phyloP scores from a whole-genome alignment of 306 rosid genomes.

The Datisca glomerata region DNA sequence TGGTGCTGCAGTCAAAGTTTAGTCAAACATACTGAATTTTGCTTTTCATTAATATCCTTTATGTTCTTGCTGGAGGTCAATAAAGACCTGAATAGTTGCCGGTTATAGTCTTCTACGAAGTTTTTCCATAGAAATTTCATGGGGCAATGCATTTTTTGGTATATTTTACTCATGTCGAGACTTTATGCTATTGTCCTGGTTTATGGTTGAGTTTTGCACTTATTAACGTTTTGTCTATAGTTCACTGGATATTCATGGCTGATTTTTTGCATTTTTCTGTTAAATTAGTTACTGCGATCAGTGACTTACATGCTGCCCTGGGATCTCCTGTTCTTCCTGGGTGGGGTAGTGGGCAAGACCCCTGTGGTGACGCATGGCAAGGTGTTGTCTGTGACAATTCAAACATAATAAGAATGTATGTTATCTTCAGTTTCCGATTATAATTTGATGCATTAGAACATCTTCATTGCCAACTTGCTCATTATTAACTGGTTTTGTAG shows the following conservation, averaged over 20 bases:
- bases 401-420: conserved; percentile 53
- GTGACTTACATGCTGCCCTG: conserved; percentile 49
- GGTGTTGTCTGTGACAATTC: conserved; percentile 69
- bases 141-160: background rate
- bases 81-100: no score
- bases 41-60: no score
- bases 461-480: background rate
- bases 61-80: no score
- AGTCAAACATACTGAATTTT: no score
- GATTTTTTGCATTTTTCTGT: conserved; percentile 9
- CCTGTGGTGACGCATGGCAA: conserved; percentile 89
- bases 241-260: conserved; percentile 1
- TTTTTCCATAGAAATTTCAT: background rate
- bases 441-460: no score
- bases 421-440: conserved; percentile 9
- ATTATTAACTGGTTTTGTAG: conserved; percentile 34
- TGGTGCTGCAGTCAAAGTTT: conserved; percentile 1
- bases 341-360: conserved; percentile 86
- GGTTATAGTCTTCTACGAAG: background rate
- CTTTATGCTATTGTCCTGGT: no score
- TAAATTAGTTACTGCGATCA: conserved; percentile 72
- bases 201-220: background rate
- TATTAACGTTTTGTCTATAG: background rate
- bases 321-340: conserved; percentile 76
- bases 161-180: background rate